phyloP scores from a whole-genome alignment of 1,284 basidiomycete species.

The Heterobasidion irregulare region DNA sequence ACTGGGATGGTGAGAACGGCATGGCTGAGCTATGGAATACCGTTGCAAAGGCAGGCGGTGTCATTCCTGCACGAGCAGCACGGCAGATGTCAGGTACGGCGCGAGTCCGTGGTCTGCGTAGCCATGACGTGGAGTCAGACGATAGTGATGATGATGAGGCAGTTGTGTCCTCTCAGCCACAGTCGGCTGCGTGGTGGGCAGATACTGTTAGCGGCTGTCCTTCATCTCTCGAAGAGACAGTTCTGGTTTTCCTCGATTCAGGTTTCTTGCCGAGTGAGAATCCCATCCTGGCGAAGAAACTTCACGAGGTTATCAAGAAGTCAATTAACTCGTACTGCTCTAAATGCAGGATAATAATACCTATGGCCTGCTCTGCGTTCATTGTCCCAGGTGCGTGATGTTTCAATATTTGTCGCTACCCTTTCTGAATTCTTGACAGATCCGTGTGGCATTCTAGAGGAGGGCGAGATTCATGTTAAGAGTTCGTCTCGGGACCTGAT shows the following conservation, averaged over 20 bases:
- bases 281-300: constrained; percentile 25
- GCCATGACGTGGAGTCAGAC: constrained; percentile 13
- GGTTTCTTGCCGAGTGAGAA: constrained; percentile 28
- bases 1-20: constrained; percentile 18
- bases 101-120: constrained; percentile 16
- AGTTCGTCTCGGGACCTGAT: constrained; percentile 20
- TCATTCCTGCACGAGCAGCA: constrained; percentile 21
- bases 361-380: constrained; percentile 30
- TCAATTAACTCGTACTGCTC: constrained; percentile 17
- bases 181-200: constrained; percentile 23
- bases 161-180: background rate
- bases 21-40: constrained; percentile 23
- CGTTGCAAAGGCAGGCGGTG: constrained; percentile 22
- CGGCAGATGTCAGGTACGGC: constrained; percentile 22
- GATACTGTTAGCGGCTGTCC: constrained; percentile 33
- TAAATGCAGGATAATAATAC: constrained; percentile 22
- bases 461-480: constrained; percentile 31
- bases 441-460: constrained; percentile 24
- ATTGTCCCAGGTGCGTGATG: constrained; percentile 29
- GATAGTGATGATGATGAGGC: constrained; percentile 13
- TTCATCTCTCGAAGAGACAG: constrained; percentile 31
- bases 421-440: constrained; percentile 18
- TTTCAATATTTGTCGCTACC: background rate
- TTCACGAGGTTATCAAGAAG: constrained; percentile 23
- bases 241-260: constrained; percentile 25